Conservation (phyloP, 805 yeast species). For the Hagleromyces aurorensis region DNA sequence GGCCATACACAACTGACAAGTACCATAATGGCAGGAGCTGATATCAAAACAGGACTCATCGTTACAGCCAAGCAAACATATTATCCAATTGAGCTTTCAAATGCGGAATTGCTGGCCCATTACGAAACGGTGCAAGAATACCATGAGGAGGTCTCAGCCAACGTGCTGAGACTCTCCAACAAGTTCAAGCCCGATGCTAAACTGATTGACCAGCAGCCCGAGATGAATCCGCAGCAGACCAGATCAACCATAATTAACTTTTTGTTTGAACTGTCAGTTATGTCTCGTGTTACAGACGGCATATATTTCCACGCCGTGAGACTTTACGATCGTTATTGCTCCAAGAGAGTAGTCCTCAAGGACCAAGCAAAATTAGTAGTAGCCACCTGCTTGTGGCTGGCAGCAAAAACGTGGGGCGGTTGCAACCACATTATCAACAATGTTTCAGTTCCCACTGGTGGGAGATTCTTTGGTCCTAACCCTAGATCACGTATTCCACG, state of each 20-base stretch:
- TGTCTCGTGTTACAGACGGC: conserved; percentile 60
- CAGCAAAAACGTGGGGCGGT: conserved; percentile 77
- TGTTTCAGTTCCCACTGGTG: conserved; percentile 44
- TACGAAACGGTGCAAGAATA: conserved; percentile 42
- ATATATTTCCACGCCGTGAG: conserved; percentile 61
- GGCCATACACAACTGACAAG: neutral
- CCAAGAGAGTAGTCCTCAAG: conserved; percentile 72
- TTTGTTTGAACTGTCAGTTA: conserved; percentile 58
- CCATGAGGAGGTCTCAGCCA: conserved; percentile 40
- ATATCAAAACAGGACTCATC: conserved; percentile 27
- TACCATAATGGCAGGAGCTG: conserved; percentile 5
- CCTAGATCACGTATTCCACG: conserved; percentile 70
- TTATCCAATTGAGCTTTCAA: conserved; percentile 44
- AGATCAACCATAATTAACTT: conserved; percentile 75
- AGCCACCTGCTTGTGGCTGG: conserved; percentile 87
- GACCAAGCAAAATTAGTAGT: conserved; percentile 88
- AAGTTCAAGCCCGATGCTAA: conserved; percentile 45
- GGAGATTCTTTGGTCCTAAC: conserved; percentile 60
- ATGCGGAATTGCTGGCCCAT: conserved; percentile 43
- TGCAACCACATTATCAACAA: conserved; percentile 58
- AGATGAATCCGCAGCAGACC: conserved; percentile 56
- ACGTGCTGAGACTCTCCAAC: conserved; percentile 32
- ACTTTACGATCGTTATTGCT: conserved; percentile 84
- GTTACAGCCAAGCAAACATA: conserved; percentile 39
- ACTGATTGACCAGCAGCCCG: conserved; percentile 83